Evolutionary conservation across 202 grass and related monocot species (phyloP).

Genomic region (Panicum hallii): DNA sequence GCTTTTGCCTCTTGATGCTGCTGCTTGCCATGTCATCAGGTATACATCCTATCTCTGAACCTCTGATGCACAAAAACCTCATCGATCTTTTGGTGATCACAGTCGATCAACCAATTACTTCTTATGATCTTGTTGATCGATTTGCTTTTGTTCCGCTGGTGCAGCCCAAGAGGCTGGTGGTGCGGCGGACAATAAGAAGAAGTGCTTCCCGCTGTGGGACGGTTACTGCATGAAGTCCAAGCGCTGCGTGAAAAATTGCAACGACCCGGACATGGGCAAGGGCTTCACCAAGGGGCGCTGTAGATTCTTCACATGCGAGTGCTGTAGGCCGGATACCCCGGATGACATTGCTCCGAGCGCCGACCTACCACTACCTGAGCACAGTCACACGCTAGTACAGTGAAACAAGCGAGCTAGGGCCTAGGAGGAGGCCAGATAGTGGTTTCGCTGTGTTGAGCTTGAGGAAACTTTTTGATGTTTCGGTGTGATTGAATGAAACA

Average conservation of each 20-base stretch:
- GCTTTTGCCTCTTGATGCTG: constrained; percentile 21
- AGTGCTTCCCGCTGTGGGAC: neutral
- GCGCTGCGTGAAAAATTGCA: neutral
- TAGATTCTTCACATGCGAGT: neutral
- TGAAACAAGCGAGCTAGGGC: neutral
- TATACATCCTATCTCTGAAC: neutral
- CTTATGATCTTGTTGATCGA: neutral
- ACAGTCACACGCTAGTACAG: neutral
- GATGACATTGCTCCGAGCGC: neutral
- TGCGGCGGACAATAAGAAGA: neutral
- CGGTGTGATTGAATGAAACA: neutral
- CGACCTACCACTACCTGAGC: neutral
- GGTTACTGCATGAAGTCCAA: neutral
- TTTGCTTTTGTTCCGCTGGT: neutral
- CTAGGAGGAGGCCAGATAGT: neutral
- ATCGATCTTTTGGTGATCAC: too few relatives aligned
- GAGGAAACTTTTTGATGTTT: neutral
- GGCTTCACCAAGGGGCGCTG: neutral
- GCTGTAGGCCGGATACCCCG: neutral
- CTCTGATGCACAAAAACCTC: neutral
- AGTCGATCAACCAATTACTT: too few relatives aligned
- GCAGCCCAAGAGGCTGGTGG: neutral
- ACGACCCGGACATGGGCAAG: neutral
- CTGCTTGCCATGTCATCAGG: constrained; percentile 6
- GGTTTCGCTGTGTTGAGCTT: neutral